These are phyloP conservation scores for Starmerella apicola DNA, from an alignment of 805 yeast genomes.

Conservation along the genomic window DNA sequence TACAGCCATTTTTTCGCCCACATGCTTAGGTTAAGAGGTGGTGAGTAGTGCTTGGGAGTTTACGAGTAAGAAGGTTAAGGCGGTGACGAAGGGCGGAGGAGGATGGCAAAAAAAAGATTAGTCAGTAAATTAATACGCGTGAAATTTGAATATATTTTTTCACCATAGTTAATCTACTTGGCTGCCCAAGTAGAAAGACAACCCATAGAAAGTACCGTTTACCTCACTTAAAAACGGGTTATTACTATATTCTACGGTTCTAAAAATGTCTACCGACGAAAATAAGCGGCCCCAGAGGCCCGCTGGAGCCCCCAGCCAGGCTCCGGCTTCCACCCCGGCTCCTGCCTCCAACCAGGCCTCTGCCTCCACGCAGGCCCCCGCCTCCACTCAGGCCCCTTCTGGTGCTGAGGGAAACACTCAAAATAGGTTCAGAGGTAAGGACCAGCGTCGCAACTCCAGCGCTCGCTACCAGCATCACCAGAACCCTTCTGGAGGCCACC, in stretches of 20 bases:
- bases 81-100: no score
- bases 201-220: not conserved
- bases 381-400: not conserved
- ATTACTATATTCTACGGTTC: not conserved
- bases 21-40: no score
- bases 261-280: not conserved
- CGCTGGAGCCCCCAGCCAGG: not conserved
- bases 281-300: constrained; percentile 1
- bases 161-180: constrained; percentile 11
- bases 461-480: constrained; percentile 2
- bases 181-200: constrained; percentile 11
- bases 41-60: no score
- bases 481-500: constrained; percentile 1
- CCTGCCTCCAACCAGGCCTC: not conserved
- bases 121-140: not conserved
- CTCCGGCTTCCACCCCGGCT: not conserved
- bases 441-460: not conserved
- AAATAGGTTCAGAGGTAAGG: not conserved
- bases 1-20: no score
- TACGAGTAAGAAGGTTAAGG: no score
- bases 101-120: no score
- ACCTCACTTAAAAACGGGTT: not conserved
- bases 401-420: not conserved
- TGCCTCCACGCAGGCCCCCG: not conserved
- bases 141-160: constrained; percentile 12